A percentile compares a stretch with the other conserved stretches of the same genome.
These are phyloP conservation scores for Leccinum griseonigrum DNA, from an alignment of 1,284 basidiomycete genomes.

Conservation along the genomic window DNA sequence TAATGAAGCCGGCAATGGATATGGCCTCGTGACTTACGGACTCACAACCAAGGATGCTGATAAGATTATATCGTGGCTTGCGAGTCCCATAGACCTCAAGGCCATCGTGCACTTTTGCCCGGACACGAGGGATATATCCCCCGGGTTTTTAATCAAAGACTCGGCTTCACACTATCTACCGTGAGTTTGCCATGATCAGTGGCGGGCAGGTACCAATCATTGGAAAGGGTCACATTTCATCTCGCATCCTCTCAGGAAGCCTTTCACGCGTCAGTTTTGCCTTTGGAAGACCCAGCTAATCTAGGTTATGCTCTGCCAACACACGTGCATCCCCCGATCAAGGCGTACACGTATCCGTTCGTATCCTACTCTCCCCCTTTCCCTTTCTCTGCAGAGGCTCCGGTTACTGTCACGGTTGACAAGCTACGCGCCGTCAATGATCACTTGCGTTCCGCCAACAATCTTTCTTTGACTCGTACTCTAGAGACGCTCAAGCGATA, in stretches of 20 bases:
- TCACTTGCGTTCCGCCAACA: slow-evolving; percentile 40
- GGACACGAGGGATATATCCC: slow-evolving; percentile 23
- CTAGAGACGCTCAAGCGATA: slow-evolving; percentile 37
- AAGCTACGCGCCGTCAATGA: slow-evolving; percentile 30
- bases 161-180: slow-evolving; percentile 28
- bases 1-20: slow-evolving; percentile 15
- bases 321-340: slow-evolving; percentile 31
- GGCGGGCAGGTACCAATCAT: slow-evolving; percentile 1
- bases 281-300: slow-evolving; percentile 27
- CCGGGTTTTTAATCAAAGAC: slow-evolving; percentile 32
- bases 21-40: slow-evolving; percentile 42
- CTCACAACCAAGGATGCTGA: slow-evolving; percentile 27
- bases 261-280: slow-evolving; percentile 35
- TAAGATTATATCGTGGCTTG: slow-evolving; percentile 18
- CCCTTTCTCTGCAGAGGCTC: slow-evolving; percentile 36
- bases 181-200: slow-evolving; percentile 19
- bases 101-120: slow-evolving; percentile 42
- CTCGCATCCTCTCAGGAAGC: slow-evolving; percentile 39
- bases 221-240: slow-evolving; percentile 37
- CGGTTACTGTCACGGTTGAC: slow-evolving; percentile 29
- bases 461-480: slow-evolving; percentile 42
- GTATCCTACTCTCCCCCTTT: slow-evolving; percentile 39
- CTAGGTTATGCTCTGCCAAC: slow-evolving; percentile 30
- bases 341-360: slow-evolving; percentile 38
- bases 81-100: slow-evolving; percentile 23